Evolutionary conservation across 2,329 filamentous ascomycete species (phyloP).

Genomic region (Tolypocladium ovalisporum): DNA sequence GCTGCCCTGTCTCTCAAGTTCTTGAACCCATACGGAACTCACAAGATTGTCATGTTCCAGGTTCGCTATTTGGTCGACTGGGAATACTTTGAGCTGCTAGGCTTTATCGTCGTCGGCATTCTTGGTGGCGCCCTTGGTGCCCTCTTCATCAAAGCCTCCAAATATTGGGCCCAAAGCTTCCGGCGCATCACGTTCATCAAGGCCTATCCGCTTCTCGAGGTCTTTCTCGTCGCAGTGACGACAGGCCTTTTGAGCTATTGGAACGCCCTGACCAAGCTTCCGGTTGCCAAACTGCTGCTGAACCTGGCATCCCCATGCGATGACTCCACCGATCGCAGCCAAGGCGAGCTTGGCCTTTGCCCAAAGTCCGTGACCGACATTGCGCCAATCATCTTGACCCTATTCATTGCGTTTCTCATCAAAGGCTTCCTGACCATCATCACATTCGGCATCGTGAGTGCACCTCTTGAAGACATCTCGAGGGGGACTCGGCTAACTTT

Average conservation of each 20-base stretch:
- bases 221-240: slow-evolving; percentile 73
- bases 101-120: slow-evolving; percentile 77
- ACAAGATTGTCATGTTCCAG: slow-evolving; percentile 94
- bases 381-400: slow-evolving; percentile 58
- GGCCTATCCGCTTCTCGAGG: slow-evolving; percentile 72
- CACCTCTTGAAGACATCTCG: neutral
- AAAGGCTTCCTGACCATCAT: slow-evolving; percentile 82
- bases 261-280: slow-evolving; percentile 81
- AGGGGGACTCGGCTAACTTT: slow-evolving; percentile 9
- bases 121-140: slow-evolving; percentile 79
- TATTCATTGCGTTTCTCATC: slow-evolving; percentile 73
- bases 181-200: slow-evolving; percentile 74
- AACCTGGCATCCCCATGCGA: slow-evolving; percentile 86
- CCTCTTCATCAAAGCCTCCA: slow-evolving; percentile 91
- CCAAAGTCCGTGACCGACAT: slow-evolving; percentile 64
- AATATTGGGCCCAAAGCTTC: slow-evolving; percentile 82
- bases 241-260: slow-evolving; percentile 85
- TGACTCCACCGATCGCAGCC: slow-evolving; percentile 45
- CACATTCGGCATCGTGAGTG: slow-evolving; percentile 74
- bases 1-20: slow-evolving; percentile 89
- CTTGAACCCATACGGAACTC: slow-evolving; percentile 87
- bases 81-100: slow-evolving; percentile 82
- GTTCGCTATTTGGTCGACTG: slow-evolving; percentile 85
- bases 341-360: slow-evolving; percentile 65
- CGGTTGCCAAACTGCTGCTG: slow-evolving; percentile 82